phyloP scores from a whole-genome alignment of 1,284 basidiomycete species.

The Meira nashicola region DNA sequence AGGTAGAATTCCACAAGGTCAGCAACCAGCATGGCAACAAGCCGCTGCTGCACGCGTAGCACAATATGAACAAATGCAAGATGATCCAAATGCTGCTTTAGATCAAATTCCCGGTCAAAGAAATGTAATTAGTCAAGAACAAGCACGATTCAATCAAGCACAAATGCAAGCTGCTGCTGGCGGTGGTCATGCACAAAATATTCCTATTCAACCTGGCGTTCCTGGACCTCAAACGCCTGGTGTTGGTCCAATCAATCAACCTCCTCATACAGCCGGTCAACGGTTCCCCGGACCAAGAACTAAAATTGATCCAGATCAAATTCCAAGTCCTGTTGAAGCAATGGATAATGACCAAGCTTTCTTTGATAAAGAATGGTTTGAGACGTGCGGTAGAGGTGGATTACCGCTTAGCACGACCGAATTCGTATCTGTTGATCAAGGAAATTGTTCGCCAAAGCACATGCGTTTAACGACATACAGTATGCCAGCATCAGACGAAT shows the following conservation, averaged over 20 bases:
- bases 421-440: conserved; percentile 86
- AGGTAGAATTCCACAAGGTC: conserved; percentile 6
- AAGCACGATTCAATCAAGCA: conserved; percentile 43
- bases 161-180: conserved; percentile 23
- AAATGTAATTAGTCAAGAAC: conserved; percentile 40
- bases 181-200: conserved; percentile 6
- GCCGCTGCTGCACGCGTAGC: conserved; percentile 42
- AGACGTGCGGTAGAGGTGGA: conserved; percentile 66
- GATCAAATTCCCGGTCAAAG: conserved; percentile 50
- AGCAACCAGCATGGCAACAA: conserved; percentile 44
- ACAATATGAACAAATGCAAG: conserved; percentile 21
- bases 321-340: conserved; percentile 82
- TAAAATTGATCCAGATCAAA: conserved; percentile 81
- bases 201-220: conserved; percentile 13
- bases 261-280: conserved; percentile 55
- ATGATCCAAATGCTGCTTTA: conserved; percentile 33
- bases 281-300: conserved; percentile 62
- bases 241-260: conserved; percentile 39
- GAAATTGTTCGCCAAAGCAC: conserved; percentile 71
- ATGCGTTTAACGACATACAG: conserved; percentile 66
- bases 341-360: conserved; percentile 76
- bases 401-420: conserved; percentile 78
- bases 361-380: conserved; percentile 73
- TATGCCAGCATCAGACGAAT: conserved; percentile 72
- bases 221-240: conserved; percentile 16